These are phyloP conservation scores for Mucor indicus DNA, from an alignment of 371 early-diverging fungal species.

Conservation along the genomic window DNA sequence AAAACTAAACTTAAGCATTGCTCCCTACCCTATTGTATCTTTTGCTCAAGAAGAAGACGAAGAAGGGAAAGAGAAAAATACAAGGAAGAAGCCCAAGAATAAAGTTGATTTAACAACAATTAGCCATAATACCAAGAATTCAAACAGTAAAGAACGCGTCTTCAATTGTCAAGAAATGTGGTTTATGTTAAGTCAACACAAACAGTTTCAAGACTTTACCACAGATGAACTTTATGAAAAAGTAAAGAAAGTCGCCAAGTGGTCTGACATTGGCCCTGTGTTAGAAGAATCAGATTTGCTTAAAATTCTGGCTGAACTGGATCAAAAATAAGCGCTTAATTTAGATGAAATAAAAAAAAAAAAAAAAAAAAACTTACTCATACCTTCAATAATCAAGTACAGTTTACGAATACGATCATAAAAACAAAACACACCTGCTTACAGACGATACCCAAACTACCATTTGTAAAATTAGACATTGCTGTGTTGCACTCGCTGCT, in stretches of 20 bases:
- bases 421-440: no score
- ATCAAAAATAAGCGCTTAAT: no score
- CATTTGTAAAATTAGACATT: no score
- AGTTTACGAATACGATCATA: no score
- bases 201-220: slow-evolving; percentile 41
- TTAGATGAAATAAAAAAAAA: no score
- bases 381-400: no score
- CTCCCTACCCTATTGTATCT: slow-evolving; percentile 7
- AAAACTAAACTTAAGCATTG: slow-evolving; percentile 18
- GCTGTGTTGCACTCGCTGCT: no score
- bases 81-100: not conserved
- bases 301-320: slow-evolving; percentile 21
- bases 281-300: slow-evolving; percentile 39
- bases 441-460: no score
- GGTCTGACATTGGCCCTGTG: slow-evolving; percentile 52
- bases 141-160: not conserved
- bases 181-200: slow-evolving; percentile 49
- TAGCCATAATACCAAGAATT: not conserved
- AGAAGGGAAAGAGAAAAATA: slow-evolving; percentile 1
- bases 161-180: slow-evolving; percentile 40
- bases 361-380: no score
- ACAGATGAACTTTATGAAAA: slow-evolving; percentile 39
- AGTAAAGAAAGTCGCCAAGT: slow-evolving; percentile 50
- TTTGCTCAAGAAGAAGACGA: not conserved
- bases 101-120: not conserved